Evolutionary conservation across 176 grass and related monocot species (phyloP).

Genomic region (Stipa capillata): DNA sequence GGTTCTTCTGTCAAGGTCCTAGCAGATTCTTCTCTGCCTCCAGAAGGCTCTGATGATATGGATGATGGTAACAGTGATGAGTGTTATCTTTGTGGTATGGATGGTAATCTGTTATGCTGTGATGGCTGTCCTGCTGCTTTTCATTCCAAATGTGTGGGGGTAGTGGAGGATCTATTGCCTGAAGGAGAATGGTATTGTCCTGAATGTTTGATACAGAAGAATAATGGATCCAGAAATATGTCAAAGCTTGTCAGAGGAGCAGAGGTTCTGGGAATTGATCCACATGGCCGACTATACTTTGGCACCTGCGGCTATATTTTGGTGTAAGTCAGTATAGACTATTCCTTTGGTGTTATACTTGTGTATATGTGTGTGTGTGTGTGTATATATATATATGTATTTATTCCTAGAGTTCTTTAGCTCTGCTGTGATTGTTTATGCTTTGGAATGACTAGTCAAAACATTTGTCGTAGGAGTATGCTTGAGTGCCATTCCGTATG

Average conservation of each 20-base stretch:
- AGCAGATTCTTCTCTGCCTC: constrained; percentile 7
- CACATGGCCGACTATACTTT: constrained; percentile 71
- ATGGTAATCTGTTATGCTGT: constrained; percentile 93
- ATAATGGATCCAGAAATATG: constrained; percentile 41
- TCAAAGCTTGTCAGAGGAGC: constrained; percentile 59
- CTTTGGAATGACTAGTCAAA: not conserved
- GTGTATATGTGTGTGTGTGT: no score
- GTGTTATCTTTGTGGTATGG: constrained; percentile 83
- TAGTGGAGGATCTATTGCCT: constrained; percentile 81
- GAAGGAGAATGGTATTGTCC: constrained; percentile 95
- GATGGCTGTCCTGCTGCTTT: constrained; percentile 97
- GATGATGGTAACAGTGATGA: constrained; percentile 89
- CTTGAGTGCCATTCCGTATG: not conserved
- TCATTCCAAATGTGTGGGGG: constrained; percentile 92
- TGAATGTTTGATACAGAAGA: constrained; percentile 63
- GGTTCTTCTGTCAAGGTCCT: not conserved
- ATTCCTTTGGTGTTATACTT: constrained; percentile 6
- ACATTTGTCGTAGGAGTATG: not conserved
- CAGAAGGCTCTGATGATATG: constrained; percentile 33
- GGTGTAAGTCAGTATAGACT: constrained; percentile 59
- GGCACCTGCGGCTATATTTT: constrained; percentile 72
- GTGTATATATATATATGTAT: not conserved
- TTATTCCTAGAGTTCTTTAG: not conserved
- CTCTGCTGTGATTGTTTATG: not conserved
- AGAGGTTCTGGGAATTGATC: constrained; percentile 72